Base-by-base conservation (phyloP, 2,329 filamentous ascomycete genomes). In the Pseudocercospora musae region DNA sequence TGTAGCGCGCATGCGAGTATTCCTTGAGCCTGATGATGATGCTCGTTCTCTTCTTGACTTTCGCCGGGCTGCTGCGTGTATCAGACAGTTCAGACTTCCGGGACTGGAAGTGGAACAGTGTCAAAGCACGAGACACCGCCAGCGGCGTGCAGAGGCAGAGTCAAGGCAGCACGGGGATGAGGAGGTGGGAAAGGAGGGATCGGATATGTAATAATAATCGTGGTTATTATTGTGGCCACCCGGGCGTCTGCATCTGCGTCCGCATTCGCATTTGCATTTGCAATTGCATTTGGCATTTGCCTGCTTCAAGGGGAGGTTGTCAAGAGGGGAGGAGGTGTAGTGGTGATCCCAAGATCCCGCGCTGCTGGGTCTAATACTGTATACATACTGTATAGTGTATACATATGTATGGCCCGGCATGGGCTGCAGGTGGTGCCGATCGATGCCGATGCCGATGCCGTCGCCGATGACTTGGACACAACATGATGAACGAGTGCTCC, bases 41-140 rank as follows among this genome's bases (percentile, higher is more conserved):
- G 18, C 44, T 48, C 18, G 23, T 25, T 23, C 21, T 48, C 5
- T 25, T 48, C 21, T n/a, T n/a, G n/a, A 46, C 21, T 20, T 48
- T 8, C 18, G 10, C 2, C n/a, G 8, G 44, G 21, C 10, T 21
- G 48, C 48, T n/a, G 50, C 15, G 49, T 27, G 49, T 31, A 37
- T n/a, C n/a, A n/a, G n/a, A n/a, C n/a, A n/a, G n/a, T n/a, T 54
- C 50, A 54, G 50, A 54, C 1, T 10, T 8, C n/a, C 44, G 18
- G 21, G 21, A 25, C 21, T 40, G 37, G 15, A 7, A 18, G 10
- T 40, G 37, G n/a, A 40, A 40, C 44, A 49, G 23, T 49, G 20
- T 6, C 7, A 11, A 37, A 37, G 52, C 52, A 54, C 52, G 52
- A 54, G 52, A 54, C 52, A 54, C 29, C 52, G 52, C 29, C 52